Base-by-base conservation (phyloP, 2,329 filamentous ascomycete species). In the Periconia macrospinosa region DNA sequence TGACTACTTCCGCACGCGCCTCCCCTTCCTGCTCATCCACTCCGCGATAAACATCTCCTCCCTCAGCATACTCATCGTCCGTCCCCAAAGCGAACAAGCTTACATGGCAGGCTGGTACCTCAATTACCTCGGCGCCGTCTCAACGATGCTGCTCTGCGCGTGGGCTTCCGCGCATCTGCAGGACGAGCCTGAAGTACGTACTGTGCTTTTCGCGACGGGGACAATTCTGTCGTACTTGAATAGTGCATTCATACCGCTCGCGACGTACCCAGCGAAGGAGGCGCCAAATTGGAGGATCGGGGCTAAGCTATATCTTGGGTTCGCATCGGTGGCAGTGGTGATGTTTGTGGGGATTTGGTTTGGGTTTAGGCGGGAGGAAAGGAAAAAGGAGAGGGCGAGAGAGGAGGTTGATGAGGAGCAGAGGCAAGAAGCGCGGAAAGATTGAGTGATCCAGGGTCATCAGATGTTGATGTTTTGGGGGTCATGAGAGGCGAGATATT, bases 21-120 rank as follows among this genome's bases (percentile, higher is more conserved):
- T 56, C 14, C 54, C 50, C 8, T 56, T 56, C 30, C 37, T 56
- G 13, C 18, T 56, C 2, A 27, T 56, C 7, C 50, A 53, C 42
- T 53, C 50, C 7, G 41, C 44, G 2, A 47, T 50, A 37, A 44
- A 46, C 44, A 47, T 50, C n/a, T 42, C 48, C 41, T 53, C 47
- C 3, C 47, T 45, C 2, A 33, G 45, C 19, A 46, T 54, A 11
- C 45, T 57, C 8, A 52, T 54, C 30, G 41, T 54, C 1, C 52
- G 48, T 2, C 51, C 51, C 13, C 11, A 23, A 6, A 54, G 54
- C 23, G 47, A 57, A 33, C 48, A 52, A 15, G 55, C 52, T 18
- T 57, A 54, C 37, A 57, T 57, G 51, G 45, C 45, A 2, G 55
- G 51, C 9, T 57, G 48, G 55, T 57, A 57, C 23, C 41, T 57